Evolutionary conservation across 2,329 filamentous ascomycete genomes (phyloP).

Genomic region (Chrysoporthe puriensis): DNA sequence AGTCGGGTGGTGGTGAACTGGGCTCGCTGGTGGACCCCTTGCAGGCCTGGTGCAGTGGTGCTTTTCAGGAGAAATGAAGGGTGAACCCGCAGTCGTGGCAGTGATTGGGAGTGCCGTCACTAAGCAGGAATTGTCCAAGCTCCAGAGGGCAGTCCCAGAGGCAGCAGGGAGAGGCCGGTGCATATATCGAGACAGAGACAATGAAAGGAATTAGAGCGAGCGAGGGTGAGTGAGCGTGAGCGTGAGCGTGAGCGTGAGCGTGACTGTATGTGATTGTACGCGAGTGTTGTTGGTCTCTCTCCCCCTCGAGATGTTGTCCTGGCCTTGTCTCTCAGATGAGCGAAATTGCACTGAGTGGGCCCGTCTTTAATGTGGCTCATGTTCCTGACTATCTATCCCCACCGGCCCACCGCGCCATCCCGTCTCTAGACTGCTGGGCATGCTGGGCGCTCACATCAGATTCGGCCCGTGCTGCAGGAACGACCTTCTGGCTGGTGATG

Average conservation of each 20-base stretch:
- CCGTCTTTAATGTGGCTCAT: slow-evolving; percentile 9
- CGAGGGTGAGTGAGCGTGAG: background rate
- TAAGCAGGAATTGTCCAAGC: background rate
- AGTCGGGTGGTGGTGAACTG: slow-evolving; percentile 2
- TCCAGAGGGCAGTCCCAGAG: background rate
- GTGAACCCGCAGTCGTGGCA: slow-evolving; percentile 3
- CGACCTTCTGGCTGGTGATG: background rate
- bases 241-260: background rate
- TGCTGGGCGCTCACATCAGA: background rate
- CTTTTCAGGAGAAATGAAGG: slow-evolving; percentile 14
- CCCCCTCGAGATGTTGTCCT: background rate
- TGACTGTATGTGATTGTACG: background rate
- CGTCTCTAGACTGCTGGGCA: background rate
- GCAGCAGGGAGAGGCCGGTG: background rate
- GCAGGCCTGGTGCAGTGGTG: slow-evolving; percentile 5
- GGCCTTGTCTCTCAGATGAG: background rate
- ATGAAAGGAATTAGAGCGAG: background rate
- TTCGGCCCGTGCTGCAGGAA: background rate
- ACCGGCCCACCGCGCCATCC: background rate
- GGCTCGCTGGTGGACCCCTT: background rate
- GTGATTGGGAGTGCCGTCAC: background rate
- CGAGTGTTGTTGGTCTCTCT: background rate
- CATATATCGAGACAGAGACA: background rate
- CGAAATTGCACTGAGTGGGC: slow-evolving; percentile 8
- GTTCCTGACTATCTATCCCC: slow-evolving; percentile 15